Evolutionary conservation across 805 yeast genomes (phyloP), one percentile per base, ranked within the genome.

Genomic region (Kodamaea restingae): DNA sequence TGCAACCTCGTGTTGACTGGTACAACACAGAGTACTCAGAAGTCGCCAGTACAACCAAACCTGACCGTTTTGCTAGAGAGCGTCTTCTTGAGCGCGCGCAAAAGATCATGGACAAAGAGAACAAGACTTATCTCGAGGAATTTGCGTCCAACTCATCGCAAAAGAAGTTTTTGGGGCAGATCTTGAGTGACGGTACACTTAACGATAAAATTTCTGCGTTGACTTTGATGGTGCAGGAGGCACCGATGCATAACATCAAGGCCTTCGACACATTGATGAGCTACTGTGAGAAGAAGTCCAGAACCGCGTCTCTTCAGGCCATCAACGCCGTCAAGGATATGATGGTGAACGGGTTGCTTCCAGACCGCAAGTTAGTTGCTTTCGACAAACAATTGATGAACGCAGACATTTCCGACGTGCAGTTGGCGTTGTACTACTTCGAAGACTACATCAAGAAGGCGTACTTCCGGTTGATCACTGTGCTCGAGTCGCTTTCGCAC

Each of bases 151-250:
- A 81, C 40, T 79, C 83, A 28, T 84, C 95, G 4, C 96, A 85
- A 67, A 81, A 78, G 57, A 83, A 86, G 71, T 91, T 91, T 60
- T 78, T 88, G 71, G 76, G 91, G 1, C 95, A 91, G 62, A 83
- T 93, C 50, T 75, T 93, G 53, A 73, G 88, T 4, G 83, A 80
- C 49, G 98, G 98, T 85, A 93, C 98, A 0, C 72, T 91, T 51
- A 83, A 80, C 52, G 98, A 93, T 81, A 88, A 93, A 65, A 85
- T 93, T 40, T 86, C 96, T 35, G 96, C 98, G 0, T 73, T 93
- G 55, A 91, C 98, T 1, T 76, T 93, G 56, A 70, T 93, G 56
- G 77, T 90, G 35, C 98, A 93, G 58, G 98, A 93, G 65, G 90
- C 97, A 2, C 98, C 98, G 5, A 58, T 88, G 39, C 98, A 93